Evolutionary conservation across 2,329 filamentous ascomycete species (phyloP).

Genomic region (Emericellopsis cladophorae): DNA sequence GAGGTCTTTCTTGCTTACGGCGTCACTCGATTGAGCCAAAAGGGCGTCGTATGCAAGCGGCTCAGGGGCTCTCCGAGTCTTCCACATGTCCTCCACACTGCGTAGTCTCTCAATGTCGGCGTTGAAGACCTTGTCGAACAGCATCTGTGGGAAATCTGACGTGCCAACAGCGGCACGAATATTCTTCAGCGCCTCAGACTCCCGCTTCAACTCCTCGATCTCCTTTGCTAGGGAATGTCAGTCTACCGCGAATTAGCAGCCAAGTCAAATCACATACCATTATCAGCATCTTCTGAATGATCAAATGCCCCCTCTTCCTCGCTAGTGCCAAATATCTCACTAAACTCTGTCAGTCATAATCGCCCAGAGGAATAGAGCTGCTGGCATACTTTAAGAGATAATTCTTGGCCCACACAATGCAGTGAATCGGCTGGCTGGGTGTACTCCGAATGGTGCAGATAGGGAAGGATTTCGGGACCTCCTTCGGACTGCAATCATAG

Average conservation of each 20-base stretch:
- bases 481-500: conserved; percentile 89
- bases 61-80: conserved; percentile 61
- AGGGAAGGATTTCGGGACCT: conserved; percentile 82
- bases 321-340: conserved; percentile 80
- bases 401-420: conserved; percentile 97
- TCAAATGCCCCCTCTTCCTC: conserved; percentile 80
- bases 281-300: conserved; percentile 67
- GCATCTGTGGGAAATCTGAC: conserved; percentile 58
- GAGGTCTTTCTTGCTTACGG: conserved; percentile 37
- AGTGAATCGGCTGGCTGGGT: conserved; percentile 92
- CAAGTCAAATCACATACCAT: conserved; percentile 34
- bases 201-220: conserved; percentile 75
- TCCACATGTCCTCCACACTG: conserved; percentile 96
- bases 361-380: conserved; percentile 2
- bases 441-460: conserved; percentile 97
- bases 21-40: conserved; percentile 33
- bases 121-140: conserved; percentile 90
- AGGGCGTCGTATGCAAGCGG: conserved; percentile 57
- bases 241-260: neutral
- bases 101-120: conserved; percentile 71
- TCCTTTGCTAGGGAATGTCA: conserved; percentile 41
- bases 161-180: conserved; percentile 76
- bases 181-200: conserved; percentile 70
- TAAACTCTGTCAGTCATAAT: conserved; percentile 3
- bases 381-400: conserved; percentile 64